phyloP scores from a whole-genome alignment of 768 basidiomycete species.

The Trametes cubensis region DNA sequence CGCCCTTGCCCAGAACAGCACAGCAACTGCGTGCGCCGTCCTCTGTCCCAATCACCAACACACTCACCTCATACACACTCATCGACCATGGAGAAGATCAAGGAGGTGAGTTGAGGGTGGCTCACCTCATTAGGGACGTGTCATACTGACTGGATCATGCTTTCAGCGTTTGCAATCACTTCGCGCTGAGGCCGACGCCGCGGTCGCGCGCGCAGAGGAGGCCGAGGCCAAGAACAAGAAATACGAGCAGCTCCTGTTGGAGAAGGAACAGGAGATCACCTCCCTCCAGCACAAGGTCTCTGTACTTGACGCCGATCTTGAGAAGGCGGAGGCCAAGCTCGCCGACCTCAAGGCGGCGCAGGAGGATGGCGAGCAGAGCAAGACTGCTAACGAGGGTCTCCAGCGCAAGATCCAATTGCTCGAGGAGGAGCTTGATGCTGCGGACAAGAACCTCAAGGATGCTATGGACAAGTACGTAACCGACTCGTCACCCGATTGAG shows the following conservation, averaged over 20 bases:
- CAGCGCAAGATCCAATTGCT: slow-evolving; percentile 84
- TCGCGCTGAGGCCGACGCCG: slow-evolving; percentile 82
- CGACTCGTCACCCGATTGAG: background rate
- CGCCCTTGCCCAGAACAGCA: slow-evolving; percentile 31
- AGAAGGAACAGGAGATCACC: slow-evolving; percentile 82
- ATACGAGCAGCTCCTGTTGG: slow-evolving; percentile 69
- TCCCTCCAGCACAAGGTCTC: slow-evolving; percentile 76
- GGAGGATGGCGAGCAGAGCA: slow-evolving; percentile 70
- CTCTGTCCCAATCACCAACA: slow-evolving; percentile 21
- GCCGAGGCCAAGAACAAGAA: slow-evolving; percentile 86
- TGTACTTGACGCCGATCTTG: slow-evolving; percentile 67
- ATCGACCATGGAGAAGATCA: slow-evolving; percentile 49
- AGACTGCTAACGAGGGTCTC: slow-evolving; percentile 72
- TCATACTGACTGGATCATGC: slow-evolving; percentile 1
- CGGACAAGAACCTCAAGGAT: slow-evolving; percentile 97
- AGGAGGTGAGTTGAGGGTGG: slow-evolving; percentile 38
- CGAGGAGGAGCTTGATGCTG: slow-evolving; percentile 93
- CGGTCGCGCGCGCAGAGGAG: slow-evolving; percentile 79
- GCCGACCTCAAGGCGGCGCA: slow-evolving; percentile 62
- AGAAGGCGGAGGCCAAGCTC: slow-evolving; percentile 70
- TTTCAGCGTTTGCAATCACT: slow-evolving; percentile 73
- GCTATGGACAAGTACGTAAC: slow-evolving; percentile 91
- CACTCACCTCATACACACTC: slow-evolving; percentile 26
- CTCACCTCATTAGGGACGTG: background rate
- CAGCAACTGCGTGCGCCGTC: slow-evolving; percentile 16